Evolutionary conservation across 768 basidiomycete genomes (phyloP), one percentile per base, ranked within the genome.

Genomic region (Leccinum sublutescens): DNA sequence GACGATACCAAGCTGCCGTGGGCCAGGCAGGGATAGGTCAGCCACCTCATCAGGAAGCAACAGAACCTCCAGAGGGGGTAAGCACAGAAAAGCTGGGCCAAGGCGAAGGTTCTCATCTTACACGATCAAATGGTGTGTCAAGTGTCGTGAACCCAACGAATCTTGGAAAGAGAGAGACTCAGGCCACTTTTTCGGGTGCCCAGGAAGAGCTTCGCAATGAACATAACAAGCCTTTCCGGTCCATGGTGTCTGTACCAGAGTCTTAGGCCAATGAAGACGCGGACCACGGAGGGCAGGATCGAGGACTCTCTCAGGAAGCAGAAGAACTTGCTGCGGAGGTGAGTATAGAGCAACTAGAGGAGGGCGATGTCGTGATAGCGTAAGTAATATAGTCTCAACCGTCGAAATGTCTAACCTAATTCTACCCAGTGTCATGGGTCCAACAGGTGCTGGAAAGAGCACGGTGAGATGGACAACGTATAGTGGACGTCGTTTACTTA

Each of bases 61-160:
- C 2, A 17, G n/a, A 43, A 9, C 40, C 7, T 19, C n/a, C 3
- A 3, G 49, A 2, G 49, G 9, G 1, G 15, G 12, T 50, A 17
- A 12, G 17, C 10, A 15, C 27, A 49, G 48, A 25, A 14, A 15
- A 27, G 5, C 25, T 17, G 25, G 9, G 10, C 27, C 49, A n/a
- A 12, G 50, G 50, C 10, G 57, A 64, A 43, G 25, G 23, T 23
- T 23, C 23, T 23, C 23, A 23, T 23, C 23, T 23, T 23, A 23
- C 23, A 23, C 23, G 23, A 23, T n/a, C n/a, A n/a, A n/a, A n/a
- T n/a, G n/a, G n/a, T 23, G 3, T 51, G 2, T 2, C 1, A 25
- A 69, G 68, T 19, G 48, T 60, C 31, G 61, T 67, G 60, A 65
- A 65, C 5, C 64, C 67, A 5, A 68, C 65, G 25, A 63, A 62